Base-by-base conservation (phyloP, 2,329 filamentous ascomycete genomes). In the Botryotinia convoluta region DNA sequence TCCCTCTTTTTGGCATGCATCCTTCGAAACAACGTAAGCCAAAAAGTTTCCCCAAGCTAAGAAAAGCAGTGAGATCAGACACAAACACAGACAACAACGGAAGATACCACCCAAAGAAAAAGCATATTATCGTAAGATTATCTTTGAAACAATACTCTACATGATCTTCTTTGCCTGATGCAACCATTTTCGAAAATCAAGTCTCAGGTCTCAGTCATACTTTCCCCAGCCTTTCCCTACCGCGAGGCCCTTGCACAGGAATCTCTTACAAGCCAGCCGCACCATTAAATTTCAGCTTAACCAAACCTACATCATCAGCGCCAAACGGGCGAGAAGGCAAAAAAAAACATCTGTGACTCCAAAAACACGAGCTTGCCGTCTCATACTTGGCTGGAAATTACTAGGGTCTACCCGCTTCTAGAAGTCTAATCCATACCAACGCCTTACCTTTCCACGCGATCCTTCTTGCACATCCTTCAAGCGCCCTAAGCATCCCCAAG, bases 381-480 rank as follows among this genome's bases (percentile, higher is more conserved):
- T 68, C 64, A 57, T 32, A 32, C 35, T 26, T 35, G 26, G 10
- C 51, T n/a, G 29, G 29, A 26, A 32, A 42, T 65, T 35, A 45
- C 63, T n/a, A 51, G 29, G 32, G 22, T 32, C 54, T 44, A 37
- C 62, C 71, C 64, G 48, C 42, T 59, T 69, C 39, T 35, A 69
- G 57, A 65, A 63, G 37, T 8, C 32, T 44, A 48, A 71, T 48
- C 51, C 51, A 61, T 51, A 39, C 60, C 60, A 42, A 26, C n/a
- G n/a, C 63, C 48, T 45, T 42, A 39, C 57, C 65, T 51, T 71
- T 71, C 69, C 69, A 71, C 59, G 42, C 69, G 20, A 63, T 71
- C 69, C 69, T 71, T 26, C 59, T n/a, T 37, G 61, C n/a, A 64
- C 64, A 70, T 63, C 65, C 64, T 62, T 73, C 35, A 35, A 70